Conservation (phyloP, 163 green algal species). For the Chloroidium sp. region DNA sequence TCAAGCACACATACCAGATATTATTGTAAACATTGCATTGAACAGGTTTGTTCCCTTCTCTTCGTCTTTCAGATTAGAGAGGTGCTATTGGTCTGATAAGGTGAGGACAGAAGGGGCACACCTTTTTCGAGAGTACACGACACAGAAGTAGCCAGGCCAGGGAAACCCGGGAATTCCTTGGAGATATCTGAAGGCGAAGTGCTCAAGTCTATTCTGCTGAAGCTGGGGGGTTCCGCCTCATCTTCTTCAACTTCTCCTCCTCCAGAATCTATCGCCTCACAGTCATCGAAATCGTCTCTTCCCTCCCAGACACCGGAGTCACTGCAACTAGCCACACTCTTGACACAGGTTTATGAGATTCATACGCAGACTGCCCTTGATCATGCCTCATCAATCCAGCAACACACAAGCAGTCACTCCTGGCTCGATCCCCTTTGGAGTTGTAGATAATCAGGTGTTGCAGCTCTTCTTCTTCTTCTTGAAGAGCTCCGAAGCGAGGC, state of each 20-base stretch:
- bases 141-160: conserved; percentile 10
- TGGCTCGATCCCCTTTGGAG: no score
- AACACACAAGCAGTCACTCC: no score
- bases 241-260: neutral
- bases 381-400: no score
- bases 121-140: neutral
- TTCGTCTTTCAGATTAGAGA: no score
- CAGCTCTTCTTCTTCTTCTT: neutral
- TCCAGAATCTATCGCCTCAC: neutral
- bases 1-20: no score
- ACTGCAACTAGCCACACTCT: neutral
- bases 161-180: conserved; percentile 31
- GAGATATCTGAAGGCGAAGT: conserved; percentile 18
- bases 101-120: neutral
- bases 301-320: neutral
- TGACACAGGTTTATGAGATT: neutral
- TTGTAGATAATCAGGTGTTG: neutral
- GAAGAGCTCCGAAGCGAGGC: neutral
- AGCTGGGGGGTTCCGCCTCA: conserved; percentile 19
- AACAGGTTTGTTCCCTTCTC: no score
- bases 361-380: neutral
- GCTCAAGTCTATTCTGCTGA: conserved; percentile 39
- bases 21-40: no score
- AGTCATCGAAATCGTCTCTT: neutral
- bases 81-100: no score